Base-by-base conservation (phyloP, 768 basidiomycete species). In the Rhodotorula babjevae region DNA sequence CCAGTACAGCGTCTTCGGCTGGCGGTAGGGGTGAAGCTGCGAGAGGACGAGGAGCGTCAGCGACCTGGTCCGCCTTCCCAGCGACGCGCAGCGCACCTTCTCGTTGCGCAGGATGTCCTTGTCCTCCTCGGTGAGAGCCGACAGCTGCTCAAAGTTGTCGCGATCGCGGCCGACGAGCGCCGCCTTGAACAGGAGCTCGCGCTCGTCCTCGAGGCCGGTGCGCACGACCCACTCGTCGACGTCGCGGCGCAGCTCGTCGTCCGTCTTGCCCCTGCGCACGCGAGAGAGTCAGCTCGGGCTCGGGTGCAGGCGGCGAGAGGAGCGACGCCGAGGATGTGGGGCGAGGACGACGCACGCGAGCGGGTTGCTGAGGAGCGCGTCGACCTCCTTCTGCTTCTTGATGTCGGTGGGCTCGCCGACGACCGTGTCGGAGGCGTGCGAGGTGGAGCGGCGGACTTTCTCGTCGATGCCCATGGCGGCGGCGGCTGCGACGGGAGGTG, bases 151-250 rank as follows among this genome's bases (percentile, higher is more conserved):
- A 18, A 61, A 72, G 33, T 67, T 68, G 52, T 44, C 42, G 25
- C 58, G 50, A 19, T 72, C 86, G 76, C 90, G 90, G 0, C 90
- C 89, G 36, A 91, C 78, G 61, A 91, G 82, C 0, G 90, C 90
- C n/a, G 86, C 90, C 81, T 89, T 90, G 78, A 84, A 81, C 71
- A 91, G 84, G 12, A 72, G 57, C 25, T 77, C 77, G 64, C 47
- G 53, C 40, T 80, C 62, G 60, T 84, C 79, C 16, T 63, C 80
- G 29, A 84, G 77, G 18, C 76, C 81, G 49, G 82, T 79, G 21
- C 73, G 84, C 65, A 81, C 82, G 1, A 86, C 85, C 75, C 91
- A 92, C 16, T 81, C 79, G 64, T 87, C 86, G 46, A 87, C 90
- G 67, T 87, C 72, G 29, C 19, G 23, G 47, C 18, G 27, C 27